Evolutionary conservation across 139 green algal species (phyloP), one percentile per base, ranked within the genome.

Genomic region (Chlamydomonas applanata): DNA sequence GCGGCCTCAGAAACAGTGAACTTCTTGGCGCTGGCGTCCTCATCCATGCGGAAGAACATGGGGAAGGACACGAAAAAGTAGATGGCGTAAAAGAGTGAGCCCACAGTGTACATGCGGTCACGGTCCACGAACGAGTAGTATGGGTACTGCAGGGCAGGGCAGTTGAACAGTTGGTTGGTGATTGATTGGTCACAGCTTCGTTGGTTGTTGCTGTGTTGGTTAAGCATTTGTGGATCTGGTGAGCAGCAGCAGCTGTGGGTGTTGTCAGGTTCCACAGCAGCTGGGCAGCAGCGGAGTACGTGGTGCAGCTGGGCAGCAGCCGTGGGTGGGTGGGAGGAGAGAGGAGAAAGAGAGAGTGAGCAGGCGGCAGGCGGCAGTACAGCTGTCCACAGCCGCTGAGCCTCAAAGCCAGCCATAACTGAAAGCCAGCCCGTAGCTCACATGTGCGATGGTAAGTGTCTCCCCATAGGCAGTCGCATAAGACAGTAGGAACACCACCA

Each of bases 21-120:
- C 36, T 77, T 79, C 22, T 83, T 68, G 17, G 16, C 29, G 13
- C 53, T 16, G 4, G 68, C 44, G 46, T 85, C 78, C 70, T 97
- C 91, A 36, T 97, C 93, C 45, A 97, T 91, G 1, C 81, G 72
- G 74, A 90, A 95, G 80, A 95, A 98, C 80, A 95, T 86, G 20
- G 94, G 94, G 81, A 97, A 98, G 49, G 82, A 92, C 32, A 98
- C 94, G 59, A 98, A 97, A 78, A 99, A 99, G 86, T 99, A 99
- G 79, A 99, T 98, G 33, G 94, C 96, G 74, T 99, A 99, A 76
- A 99, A 99, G 3, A 98, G 83, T 4, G 87, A 95, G 22, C 96
- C 96, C 30, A 97, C 73, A 7, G 71, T 91, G 86, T 98, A 98
- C 93, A 98, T 98, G 54, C 69, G 67, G 74, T 52, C 32, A 13